Base-by-base conservation (phyloP, 2,329 filamentous ascomycete species). In the Pseudopyrenochaeta lycopersici region DNA sequence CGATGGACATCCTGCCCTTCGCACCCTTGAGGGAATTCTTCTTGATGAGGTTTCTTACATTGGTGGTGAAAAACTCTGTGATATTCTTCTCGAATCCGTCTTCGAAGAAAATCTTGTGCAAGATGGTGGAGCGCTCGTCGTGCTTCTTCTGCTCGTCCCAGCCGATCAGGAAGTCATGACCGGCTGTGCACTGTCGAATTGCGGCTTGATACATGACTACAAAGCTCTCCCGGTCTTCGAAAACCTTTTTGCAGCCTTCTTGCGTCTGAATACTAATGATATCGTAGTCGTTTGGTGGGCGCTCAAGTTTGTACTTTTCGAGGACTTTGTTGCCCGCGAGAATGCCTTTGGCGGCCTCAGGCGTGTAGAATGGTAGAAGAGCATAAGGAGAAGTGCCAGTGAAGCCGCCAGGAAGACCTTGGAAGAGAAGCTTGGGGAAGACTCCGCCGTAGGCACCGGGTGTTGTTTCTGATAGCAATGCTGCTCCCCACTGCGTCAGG, bases 111-210 rank as follows among this genome's bases (percentile, higher is more conserved):
- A 84, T 74, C 49, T 81, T 79, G 61, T 82, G 78, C 4, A 84
- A 72, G 18, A 65, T 66, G 10, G 66, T 67, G 3, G 71, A 72
- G n/a, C 69, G 63, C 21, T 77, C 56, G 29, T 84, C 36, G 27
- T 74, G 68, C 52, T 71, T 70, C 49, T 75, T 72, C 18, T 72
- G 58, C 11, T 71, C 66, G 29, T 75, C 72, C 56, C 72, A 74
- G 20, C 67, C 72, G 0, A 88, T 77, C 81, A 84, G 85, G 69
- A 85, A 85, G 17, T 84, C 80, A 53, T 82, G 79, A 1, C 79
- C 78, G 43, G 76, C 81, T 21, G 82, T 81, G 46, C 83, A 86
- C 74, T 83, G 39, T 88, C 90, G 68, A 89, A 92, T 92, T 29
- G 81, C 78, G 48, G 81, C 81, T 52, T 74, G 68, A 27, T 74